Base-by-base conservation (phyloP, 2,329 filamentous ascomycete genomes). In the Colletotrichum sp. region DNA sequence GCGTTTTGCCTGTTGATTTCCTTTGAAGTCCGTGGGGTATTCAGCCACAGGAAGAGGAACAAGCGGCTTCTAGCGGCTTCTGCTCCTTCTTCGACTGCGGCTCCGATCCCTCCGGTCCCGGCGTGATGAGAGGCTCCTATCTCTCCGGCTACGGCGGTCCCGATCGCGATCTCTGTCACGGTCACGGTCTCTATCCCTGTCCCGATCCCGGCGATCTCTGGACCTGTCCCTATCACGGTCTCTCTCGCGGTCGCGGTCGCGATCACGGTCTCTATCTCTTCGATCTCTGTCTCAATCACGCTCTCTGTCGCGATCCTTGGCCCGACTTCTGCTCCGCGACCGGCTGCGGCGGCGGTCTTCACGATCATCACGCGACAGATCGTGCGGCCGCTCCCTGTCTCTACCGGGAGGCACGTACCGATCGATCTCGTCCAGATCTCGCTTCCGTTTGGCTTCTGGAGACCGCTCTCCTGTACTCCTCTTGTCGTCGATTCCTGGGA, bases 401-500 rank as follows among this genome's bases (percentile, higher is more conserved):
- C 88, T 86, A 34, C 85, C 88, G 72, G 81, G 82, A 28, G 87
- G 88, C 66, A 86, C 85, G 77, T 89, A 89, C 27, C 88, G 85
- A 79, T 90, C 88, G 70, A 88, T 85, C 69, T 88, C 84, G 28
- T 76, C 74, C 1, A 81, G 79, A 8, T 82, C 83, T 30, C 84
- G 83, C 65, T 83, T 82, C 69, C 85, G 83, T 80, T 85, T 87
- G 16, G 83, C 73, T 32, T 88, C 86, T 0, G 86, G 86, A 9
- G 86, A 87, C 22, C 84, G 72, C 22, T 82, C 28, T 22, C 85
- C 86, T 8, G 83, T 81, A 66, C 84, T 86, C 76, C 84, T 85
- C 77, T 86, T 88, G 78, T 91, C 90, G 69, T 91, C 89, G n/a
- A 91, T 84, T n/a, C 90, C 89, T 1, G 90, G 90, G 25, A 91